These are phyloP conservation scores for Hortaea werneckii DNA, from an alignment of 2,329 filamentous ascomycete species.

Conservation along the genomic window DNA sequence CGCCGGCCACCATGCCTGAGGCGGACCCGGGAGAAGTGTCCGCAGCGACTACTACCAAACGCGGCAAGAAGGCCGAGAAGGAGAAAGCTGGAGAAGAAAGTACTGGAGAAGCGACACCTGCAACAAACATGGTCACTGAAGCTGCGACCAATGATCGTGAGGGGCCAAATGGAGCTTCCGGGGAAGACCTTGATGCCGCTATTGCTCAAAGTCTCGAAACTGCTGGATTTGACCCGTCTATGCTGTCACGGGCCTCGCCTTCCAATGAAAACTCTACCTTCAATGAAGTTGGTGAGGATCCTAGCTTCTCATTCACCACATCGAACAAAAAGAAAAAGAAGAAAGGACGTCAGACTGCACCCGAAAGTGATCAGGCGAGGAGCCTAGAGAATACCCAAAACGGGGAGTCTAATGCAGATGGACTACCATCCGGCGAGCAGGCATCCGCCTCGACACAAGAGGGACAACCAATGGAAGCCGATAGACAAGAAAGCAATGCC, in stretches of 20 bases:
- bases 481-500: neutral
- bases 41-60: slow-evolving; percentile 18
- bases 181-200: slow-evolving; percentile 26
- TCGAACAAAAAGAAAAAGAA: slow-evolving; percentile 31
- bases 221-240: slow-evolving; percentile 23
- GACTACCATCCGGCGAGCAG: neutral
- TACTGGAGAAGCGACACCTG: neutral
- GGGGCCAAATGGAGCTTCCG: neutral
- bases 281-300: slow-evolving; percentile 13
- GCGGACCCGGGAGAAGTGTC: slow-evolving; percentile 23
- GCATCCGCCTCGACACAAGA: neutral
- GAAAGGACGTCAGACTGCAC: slow-evolving; percentile 28
- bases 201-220: slow-evolving; percentile 26
- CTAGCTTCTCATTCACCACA: slow-evolving; percentile 25
- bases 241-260: slow-evolving; percentile 28
- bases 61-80: slow-evolving; percentile 20
- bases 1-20: slow-evolving; percentile 20
- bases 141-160: neutral
- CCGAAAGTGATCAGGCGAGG: neutral
- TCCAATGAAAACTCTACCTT: slow-evolving; percentile 19
- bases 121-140: neutral
- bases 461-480: neutral
- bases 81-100: neutral
- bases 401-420: neutral
- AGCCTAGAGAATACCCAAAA: neutral